These are phyloP conservation scores for Geotrichum klebahnii DNA, from an alignment of 1,139 yeast species.

Conservation along the genomic window DNA sequence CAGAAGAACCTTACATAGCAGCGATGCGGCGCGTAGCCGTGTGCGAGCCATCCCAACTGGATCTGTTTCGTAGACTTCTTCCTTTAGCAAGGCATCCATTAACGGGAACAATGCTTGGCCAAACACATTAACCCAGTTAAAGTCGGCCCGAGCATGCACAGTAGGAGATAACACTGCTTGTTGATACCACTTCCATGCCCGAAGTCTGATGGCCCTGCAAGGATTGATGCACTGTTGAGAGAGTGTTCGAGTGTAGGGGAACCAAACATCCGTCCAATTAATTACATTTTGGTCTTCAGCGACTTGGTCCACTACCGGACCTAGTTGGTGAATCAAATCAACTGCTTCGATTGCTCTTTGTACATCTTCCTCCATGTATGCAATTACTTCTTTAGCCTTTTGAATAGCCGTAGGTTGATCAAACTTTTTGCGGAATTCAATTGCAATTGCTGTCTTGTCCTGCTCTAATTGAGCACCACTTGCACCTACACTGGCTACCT, in stretches of 20 bases:
- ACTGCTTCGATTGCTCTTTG: constrained; percentile 61
- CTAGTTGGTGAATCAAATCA: constrained; percentile 33
- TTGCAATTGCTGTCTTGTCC: constrained; percentile 46
- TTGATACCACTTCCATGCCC: constrained; percentile 53
- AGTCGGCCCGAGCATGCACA: constrained; percentile 42
- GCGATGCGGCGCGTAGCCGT: constrained; percentile 60
- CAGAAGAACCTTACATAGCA: constrained; percentile 69
- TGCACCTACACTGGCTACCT: constrained; percentile 78
- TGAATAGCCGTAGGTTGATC: constrained; percentile 22
- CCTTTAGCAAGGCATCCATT: constrained; percentile 59
- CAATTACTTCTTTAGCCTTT: constrained; percentile 21
- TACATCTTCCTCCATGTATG: constrained; percentile 45
- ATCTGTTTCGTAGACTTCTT: constrained; percentile 65
- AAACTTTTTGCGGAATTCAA: constrained; percentile 19
- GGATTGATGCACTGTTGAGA: constrained; percentile 90
- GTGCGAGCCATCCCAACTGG: constrained; percentile 59
- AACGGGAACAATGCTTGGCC: constrained; percentile 75
- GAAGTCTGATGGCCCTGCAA: constrained; percentile 66
- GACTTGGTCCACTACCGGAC: constrained; percentile 18
- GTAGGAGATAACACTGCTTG: constrained; percentile 44
- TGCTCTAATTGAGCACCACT: constrained; percentile 75
- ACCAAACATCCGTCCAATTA: constrained; percentile 28
- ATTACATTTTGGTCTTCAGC: constrained; percentile 4
- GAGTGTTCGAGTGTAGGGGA: constrained; percentile 49
- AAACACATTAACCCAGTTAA: constrained; percentile 45